Evolutionary conservation across 73 alveolate genomes (phyloP).

Genomic region (Tetrahymena elliotti): DNA sequence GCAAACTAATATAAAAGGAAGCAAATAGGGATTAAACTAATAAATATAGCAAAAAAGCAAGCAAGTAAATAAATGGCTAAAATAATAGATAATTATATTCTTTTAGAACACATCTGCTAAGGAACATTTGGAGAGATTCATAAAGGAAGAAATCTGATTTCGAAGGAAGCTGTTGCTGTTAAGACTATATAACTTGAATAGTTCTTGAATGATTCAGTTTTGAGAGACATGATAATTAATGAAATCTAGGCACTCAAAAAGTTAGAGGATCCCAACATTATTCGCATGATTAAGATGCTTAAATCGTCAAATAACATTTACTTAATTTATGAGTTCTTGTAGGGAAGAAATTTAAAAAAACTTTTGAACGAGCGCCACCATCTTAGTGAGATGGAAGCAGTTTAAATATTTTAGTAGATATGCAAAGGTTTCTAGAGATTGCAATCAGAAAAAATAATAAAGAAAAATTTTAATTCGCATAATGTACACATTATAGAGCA

Average conservation of each 20-base stretch:
- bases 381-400: constrained; percentile 18
- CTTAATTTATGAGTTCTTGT: constrained; percentile 25
- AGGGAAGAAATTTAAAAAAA: constrained; percentile 30
- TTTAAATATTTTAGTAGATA: constrained; percentile 5
- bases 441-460: constrained; percentile 19
- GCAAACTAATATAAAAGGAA: too few relatives aligned
- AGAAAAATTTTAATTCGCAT: constrained; percentile 27
- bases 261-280: constrained; percentile 32
- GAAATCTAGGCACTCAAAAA: constrained; percentile 37
- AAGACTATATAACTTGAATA: constrained; percentile 30
- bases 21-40: not conserved
- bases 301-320: constrained; percentile 36
- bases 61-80: constrained; percentile 15
- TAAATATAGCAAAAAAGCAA: not conserved
- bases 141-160: constrained; percentile 36
- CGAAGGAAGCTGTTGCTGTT: constrained; percentile 45
- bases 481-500: constrained; percentile 15
- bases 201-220: constrained; percentile 25
- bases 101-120: constrained; percentile 24
- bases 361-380: constrained; percentile 10
- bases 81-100: constrained; percentile 35
- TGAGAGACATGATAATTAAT: constrained; percentile 37
- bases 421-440: constrained; percentile 31
- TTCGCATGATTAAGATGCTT: constrained; percentile 38
- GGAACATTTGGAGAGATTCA: constrained; percentile 45